phyloP scores from a whole-genome alignment of 2,329 filamentous ascomycete species.

The Trichophyton mentagrophytes region DNA sequence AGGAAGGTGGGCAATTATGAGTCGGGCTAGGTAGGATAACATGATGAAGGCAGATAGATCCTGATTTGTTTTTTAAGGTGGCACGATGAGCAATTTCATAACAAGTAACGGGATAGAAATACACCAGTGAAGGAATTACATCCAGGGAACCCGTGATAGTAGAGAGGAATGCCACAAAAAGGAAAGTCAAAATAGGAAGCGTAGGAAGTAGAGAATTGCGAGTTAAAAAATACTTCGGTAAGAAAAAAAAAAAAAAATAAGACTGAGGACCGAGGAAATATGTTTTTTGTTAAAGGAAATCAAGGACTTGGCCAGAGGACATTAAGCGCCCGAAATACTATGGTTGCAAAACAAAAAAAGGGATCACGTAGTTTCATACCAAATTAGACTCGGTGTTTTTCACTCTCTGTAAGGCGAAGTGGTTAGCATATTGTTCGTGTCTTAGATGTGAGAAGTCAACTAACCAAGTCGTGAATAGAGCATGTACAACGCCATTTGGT shows the following conservation, averaged over 20 bases:
- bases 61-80: conserved; percentile 1
- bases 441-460: conserved; percentile 17
- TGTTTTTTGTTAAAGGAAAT: conserved; percentile 1
- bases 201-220: neutral
- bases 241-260: neutral
- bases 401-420: conserved; percentile 46
- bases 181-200: neutral
- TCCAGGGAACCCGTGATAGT: conserved; percentile 1
- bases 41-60: neutral
- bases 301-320: neutral
- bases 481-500: conserved; percentile 99
- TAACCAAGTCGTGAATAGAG: conserved; percentile 90
- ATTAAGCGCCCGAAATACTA: neutral
- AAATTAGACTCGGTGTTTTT: conserved; percentile 56
- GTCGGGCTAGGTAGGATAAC: neutral
- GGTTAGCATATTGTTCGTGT: neutral
- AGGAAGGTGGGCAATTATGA: conserved; percentile 1
- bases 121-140: conserved; percentile 2
- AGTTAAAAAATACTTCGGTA: neutral
- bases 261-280: neutral
- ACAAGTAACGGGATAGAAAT: neutral
- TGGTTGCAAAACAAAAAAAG: neutral
- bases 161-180: neutral
- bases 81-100: conserved; percentile 1
- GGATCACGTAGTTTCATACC: conserved; percentile 5